Evolutionary conservation across 768 basidiomycete genomes (phyloP), one percentile per base, ranked within the genome.

Genomic region (Lenzites betulinus): DNA sequence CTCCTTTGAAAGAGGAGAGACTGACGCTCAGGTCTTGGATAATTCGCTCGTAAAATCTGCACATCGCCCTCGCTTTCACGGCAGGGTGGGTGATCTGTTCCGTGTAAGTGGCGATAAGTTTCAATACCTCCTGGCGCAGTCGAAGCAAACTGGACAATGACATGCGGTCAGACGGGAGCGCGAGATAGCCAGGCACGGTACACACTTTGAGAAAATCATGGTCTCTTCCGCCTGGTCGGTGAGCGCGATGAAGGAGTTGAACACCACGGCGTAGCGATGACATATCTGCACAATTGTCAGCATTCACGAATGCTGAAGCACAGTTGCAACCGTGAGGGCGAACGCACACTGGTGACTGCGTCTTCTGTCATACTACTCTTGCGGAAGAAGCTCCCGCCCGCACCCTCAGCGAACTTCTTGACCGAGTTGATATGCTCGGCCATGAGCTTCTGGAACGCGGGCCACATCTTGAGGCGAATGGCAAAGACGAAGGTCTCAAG

Each of bases 191-290:
- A 22, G 18, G 20, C 22, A 6, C 11, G 30, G n/a, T 46, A 70
- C 86, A 65, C 69, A 96, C 96, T 95, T 95, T 23, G 90, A 86
- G 69, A 97, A 97, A 48, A 98, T 90, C 95, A 98, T 97, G 9
- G 92, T 92, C 71, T 97, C 95, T 65, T 97, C 93, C 42, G 86
- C 88, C 61, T 91, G 88, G 39, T 83, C 83, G 3, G 91, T 92
- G 64, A 99, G 75, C 28, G 85, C 83, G 22, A 95, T 85, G 63
- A 95, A 86, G 2, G 89, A 86, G 60, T 86, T 88, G 79, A 98
- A 98, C 67, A 97, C 71, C 16, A 78, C 77, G 15, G 88, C 80
- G 72, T 98, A 99, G 58, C 87, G 84, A 51, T 79, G 81, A 70
- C 89, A 91, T 15, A 95, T 84, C 90, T 81, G 64, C 7, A 30